A percentile compares a stretch with the other conserved stretches of the same genome.
Conservation (phyloP, 192 early-diverging fungal species). For the Coemansia sp. region DNA sequence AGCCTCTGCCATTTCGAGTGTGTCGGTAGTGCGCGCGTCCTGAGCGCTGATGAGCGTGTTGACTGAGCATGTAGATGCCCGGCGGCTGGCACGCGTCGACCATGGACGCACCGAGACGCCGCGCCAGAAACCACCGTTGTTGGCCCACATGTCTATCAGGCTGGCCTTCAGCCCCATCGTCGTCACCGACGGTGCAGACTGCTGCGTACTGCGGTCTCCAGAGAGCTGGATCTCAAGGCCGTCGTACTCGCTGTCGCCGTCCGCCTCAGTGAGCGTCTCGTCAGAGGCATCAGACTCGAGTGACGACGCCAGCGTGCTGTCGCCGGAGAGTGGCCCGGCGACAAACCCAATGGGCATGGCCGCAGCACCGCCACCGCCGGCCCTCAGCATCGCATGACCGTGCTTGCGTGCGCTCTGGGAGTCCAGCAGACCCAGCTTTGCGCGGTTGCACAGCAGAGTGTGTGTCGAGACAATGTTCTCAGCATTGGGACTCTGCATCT, state of each 20-base stretch:
- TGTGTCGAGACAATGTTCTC: slow-evolving; percentile 30
- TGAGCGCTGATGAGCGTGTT: slow-evolving; percentile 11
- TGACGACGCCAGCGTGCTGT: slow-evolving; percentile 29
- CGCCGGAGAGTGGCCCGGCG: neutral
- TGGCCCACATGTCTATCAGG: slow-evolving; percentile 31
- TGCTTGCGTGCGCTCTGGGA: slow-evolving; percentile 18
- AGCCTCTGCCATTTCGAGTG: neutral
- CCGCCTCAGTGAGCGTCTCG: slow-evolving; percentile 13
- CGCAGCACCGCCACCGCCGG: neutral
- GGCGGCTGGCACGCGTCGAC: slow-evolving; percentile 12
- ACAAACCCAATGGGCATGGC: slow-evolving; percentile 9
- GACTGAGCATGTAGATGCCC: slow-evolving; percentile 23
- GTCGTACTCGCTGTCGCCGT: slow-evolving; percentile 10
- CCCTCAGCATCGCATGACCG: slow-evolving; percentile 1
- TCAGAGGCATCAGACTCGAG: slow-evolving; percentile 23
- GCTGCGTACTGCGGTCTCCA: neutral
- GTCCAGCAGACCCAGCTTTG: slow-evolving; percentile 25
- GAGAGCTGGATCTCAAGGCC: neutral
- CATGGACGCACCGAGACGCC: slow-evolving; percentile 22
- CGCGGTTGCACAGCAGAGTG: slow-evolving; percentile 37
- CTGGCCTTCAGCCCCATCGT: slow-evolving; percentile 4
- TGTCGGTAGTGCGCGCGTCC: slow-evolving; percentile 1
- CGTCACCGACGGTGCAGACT: neutral
- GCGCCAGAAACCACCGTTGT: slow-evolving; percentile 25
- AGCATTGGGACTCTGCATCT: slow-evolving; percentile 33